Evolutionary conservation across 2,329 filamentous ascomycete genomes (phyloP), one percentile per base, ranked within the genome.

Genomic region (Ophiostoma australiae): DNA sequence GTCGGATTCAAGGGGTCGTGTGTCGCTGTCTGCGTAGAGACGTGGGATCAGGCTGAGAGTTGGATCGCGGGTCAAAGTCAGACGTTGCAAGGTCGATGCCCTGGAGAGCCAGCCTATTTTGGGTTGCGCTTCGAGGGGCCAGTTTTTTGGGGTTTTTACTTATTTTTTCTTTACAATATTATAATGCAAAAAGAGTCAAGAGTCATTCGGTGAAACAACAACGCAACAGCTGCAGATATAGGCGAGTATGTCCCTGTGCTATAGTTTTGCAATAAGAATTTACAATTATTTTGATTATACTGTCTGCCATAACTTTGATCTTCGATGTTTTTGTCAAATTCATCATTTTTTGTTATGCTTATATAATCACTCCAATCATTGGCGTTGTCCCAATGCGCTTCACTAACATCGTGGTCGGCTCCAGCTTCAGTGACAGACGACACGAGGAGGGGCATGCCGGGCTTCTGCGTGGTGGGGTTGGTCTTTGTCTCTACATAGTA

Each of bases 51-150:
- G 27, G 58, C 58, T 35, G 58, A 33, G 27, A 31, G 52, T 55
- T 63, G 11, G 5, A 33, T 63, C 58, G 58, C 58, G 58, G 17
- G 61, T 66, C 61, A 20, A 27, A 20, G 61, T n/a, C 27, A 63
- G 58, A 35, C 23, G 27, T 63, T 33, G 58, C 58, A 35, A 35
- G 61, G 61, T 65, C 61, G 61, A 65, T 20, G 61, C 52, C 27
- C 52, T 27, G 27, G 52, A 13, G 27, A 31, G 27, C 27, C 27
- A 1, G 52, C n/a, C 27, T 1, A 63, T 41, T 39, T 66, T 37
- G 63, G 63, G 63, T 66, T 66, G 63, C 63, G 63, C 63, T 65
- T 63, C 61, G 61, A 65, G 63, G 35, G 35, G 63, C 33, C 33
- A 39, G 35, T n/a, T 66, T 66, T 48, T 48, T 48, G 17, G 44